Percentiles rank a stretch among this genome's conserved stretches.
These are phyloP conservation scores for Ailanthus altissimus DNA, from an alignment of 345 rosid species.

Conservation along the genomic window DNA sequence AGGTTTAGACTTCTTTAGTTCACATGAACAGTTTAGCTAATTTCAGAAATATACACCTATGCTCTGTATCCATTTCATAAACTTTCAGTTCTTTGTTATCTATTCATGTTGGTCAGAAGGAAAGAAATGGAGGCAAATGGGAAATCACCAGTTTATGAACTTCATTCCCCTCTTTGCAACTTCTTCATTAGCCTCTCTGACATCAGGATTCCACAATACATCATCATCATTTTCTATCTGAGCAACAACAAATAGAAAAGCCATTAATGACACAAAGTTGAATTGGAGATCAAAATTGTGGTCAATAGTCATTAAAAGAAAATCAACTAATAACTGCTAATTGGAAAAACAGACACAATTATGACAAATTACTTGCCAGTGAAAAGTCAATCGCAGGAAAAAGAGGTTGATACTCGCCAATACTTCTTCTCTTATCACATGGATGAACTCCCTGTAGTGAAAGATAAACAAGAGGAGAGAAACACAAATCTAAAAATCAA, in stretches of 20 bases:
- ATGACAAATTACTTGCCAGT: conserved; percentile 47
- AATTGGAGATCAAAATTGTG: background rate
- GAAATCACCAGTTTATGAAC: conserved; percentile 66
- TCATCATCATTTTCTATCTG: conserved; percentile 66
- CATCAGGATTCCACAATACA: conserved; percentile 53
- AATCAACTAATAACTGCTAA: background rate
- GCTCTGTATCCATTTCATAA: background rate
- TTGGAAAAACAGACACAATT: background rate
- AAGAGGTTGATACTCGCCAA: conserved; percentile 52
- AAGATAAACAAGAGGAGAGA: conserved; percentile 13
- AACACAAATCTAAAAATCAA: background rate
- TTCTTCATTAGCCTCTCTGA: conserved; percentile 61
- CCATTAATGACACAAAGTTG: background rate
- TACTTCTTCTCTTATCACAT: conserved; percentile 75
- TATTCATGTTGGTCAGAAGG: background rate
- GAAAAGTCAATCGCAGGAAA: conserved; percentile 87
- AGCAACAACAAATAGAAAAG: conserved; percentile 6
- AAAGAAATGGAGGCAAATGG: background rate
- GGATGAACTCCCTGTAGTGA: conserved; percentile 72
- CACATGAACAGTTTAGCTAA: background rate
- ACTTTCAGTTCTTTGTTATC: background rate
- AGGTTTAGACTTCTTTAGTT: background rate
- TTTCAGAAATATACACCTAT: background rate
- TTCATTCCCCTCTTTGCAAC: conserved; percentile 67
- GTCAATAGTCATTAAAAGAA: background rate